Evolutionary conservation across 164 flowering plant genomes (phyloP), one percentile per base, ranked within the genome.

Genomic region (grape (Vitis vinifera)): DNA sequence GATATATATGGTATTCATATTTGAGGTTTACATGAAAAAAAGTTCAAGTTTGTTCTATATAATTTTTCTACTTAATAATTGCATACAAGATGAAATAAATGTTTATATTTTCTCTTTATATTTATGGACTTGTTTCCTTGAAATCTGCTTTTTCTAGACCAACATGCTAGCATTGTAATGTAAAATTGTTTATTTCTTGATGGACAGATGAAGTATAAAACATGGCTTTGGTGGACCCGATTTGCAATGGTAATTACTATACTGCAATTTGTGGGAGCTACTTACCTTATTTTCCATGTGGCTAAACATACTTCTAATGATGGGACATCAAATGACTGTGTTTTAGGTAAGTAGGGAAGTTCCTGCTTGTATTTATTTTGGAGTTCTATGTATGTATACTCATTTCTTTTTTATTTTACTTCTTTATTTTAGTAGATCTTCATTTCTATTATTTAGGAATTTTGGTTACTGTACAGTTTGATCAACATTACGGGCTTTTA

Each of bases 141-240:
- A 37, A 37, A 37, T 37, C 44, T 37, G 44, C 44, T 6, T 37
- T 37, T 37, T 37, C 44, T 37, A 37, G 44, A 37, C 5, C 44
- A 37, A 4, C 44, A 37, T 37, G 44, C 44, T 37, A 37, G 44
- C 4, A 37, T 37, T 37, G 44, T 37, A 37, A 37, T 37, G 44
- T 19, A 17, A 27, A 15, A 27, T 30, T 61, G 7, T 48, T 11
- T 10, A 44, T 73, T 63, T 61, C 31, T 53, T 65, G 70, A 51
- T 81, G 82, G 49, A 72, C 89, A 90, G 97, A 63, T 75, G 71
- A 82, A 77, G 72, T 92, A 92, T 65, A 89, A 82, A 78, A 78
- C 76, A 62, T 89, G 93, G 97, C 80, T 89, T 48, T 85, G 92
- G 86, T 92, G 97, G 97, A 83, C 87, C 14, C 81, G 95, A 5